A percentile compares a stretch with the other conserved stretches of the same genome.
Evolutionary conservation across 352 stramenopile species (phyloP).

Genomic region (Porosira glacialis): DNA sequence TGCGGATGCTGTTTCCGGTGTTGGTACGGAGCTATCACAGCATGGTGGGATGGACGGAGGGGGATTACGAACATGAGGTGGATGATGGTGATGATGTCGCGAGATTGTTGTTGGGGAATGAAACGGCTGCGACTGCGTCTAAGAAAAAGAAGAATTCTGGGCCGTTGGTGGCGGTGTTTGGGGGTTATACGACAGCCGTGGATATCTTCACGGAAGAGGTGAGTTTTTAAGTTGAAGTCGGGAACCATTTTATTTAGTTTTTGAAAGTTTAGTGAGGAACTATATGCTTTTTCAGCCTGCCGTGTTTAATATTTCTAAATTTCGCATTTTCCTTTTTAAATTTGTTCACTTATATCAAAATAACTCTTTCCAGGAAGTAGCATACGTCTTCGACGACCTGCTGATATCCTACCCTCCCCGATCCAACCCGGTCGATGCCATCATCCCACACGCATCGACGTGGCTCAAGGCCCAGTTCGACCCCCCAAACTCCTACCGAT

Average conservation of each 20-base stretch:
- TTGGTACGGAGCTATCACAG: constrained; percentile 49
- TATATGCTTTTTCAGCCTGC: too few relatives aligned
- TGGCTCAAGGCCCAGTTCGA: constrained; percentile 47
- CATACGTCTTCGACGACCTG: constrained; percentile 62
- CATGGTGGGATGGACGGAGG: constrained; percentile 55
- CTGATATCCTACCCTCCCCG: constrained; percentile 39
- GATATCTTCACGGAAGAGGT: constrained; percentile 46
- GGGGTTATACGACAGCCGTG: constrained; percentile 45
- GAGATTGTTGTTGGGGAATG: constrained; percentile 20
- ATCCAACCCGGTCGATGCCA: constrained; percentile 3
- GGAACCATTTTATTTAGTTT: not conserved
- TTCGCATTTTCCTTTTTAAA: constrained; percentile 4
- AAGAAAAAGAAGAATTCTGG: too few relatives aligned
- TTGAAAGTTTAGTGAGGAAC: too few relatives aligned
- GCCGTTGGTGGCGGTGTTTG: constrained; percentile 42
- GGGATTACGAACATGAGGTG: too few relatives aligned
- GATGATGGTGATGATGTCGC: constrained; percentile 10
- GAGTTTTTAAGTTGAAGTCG: constrained; percentile 1
- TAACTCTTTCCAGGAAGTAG: constrained; percentile 25
- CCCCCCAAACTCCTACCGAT: constrained; percentile 6
- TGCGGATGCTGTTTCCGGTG: constrained; percentile 32
- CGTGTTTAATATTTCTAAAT: too few relatives aligned
- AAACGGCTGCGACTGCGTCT: constrained; percentile 37
- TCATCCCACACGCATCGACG: constrained; percentile 12
- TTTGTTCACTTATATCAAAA: not conserved